Evolutionary conservation across 805 yeast species (phyloP), one percentile per base, ranked within the genome.

Genomic region (Ogataea philodendri): DNA sequence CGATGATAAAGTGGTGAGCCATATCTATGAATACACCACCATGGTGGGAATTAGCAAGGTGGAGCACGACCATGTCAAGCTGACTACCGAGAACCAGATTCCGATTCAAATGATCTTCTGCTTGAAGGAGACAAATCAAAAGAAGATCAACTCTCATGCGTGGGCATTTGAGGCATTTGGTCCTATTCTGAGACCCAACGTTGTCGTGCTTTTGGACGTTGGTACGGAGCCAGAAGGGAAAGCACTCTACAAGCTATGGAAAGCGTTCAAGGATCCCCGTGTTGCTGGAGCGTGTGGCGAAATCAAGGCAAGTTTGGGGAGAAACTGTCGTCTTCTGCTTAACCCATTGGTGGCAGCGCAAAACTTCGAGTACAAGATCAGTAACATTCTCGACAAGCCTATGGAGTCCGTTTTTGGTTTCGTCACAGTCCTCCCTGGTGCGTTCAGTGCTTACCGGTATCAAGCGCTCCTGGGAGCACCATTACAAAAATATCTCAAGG

Each of bases 281-380:
- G 94, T 90, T 14, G 98, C 95, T 3, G 98, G 98, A 24, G 95
- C 97, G 1, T 90, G 98, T 75, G 98, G 98, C 36, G 97, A 93
- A 57, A 90, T 93, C 62, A 81, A 78, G 46, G 94, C 93, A 0
- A 79, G 82, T 59, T 65, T 89, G 35, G 97, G 97, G 3, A 59
- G 54, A 30, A 60, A 64, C 10, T 61, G 60, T 26, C 51, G 51
- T 16, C 54, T 70, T 22, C 64, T 90, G 27, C 46, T 80, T 10
- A 90, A 90, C 55, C 97, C 98, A 7, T 62, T 90, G 37, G 90
- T 90, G 7, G 96, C 97, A 3, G 94, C 97, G 0, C 97, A 93
- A 60, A 90, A 90, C 61, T 90, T 93, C 60, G 98, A 90, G 59
- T 93, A 93, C 60, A 93, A 93, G 61, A 89, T 88, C 68, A 87